A percentile compares a stretch with the other conserved stretches of the same genome.
These are phyloP conservation scores for Somion occarium DNA, from an alignment of 1,284 basidiomycete species.

Conservation along the genomic window DNA sequence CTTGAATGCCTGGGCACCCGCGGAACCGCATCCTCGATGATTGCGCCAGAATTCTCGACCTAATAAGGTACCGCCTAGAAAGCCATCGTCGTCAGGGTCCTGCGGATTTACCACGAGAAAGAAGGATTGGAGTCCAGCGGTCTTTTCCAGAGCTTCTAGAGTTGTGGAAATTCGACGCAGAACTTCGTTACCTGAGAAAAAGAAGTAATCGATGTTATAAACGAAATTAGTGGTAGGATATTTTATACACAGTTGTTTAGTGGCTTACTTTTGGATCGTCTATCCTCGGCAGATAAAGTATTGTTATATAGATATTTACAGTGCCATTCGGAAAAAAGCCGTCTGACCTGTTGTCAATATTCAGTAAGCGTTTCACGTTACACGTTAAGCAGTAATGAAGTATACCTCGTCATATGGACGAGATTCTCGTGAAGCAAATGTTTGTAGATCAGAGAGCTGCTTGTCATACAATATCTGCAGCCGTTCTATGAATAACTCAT, in stretches of 20 bases:
- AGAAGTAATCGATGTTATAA: background rate
- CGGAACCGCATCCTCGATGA: conserved; percentile 49
- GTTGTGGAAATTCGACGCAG: conserved; percentile 44
- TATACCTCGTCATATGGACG: conserved; percentile 56
- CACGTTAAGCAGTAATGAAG: conserved; percentile 6
- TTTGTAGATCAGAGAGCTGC: conserved; percentile 46
- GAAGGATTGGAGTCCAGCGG: conserved; percentile 53
- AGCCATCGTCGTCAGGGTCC: conserved; percentile 42
- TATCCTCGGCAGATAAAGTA: no score
- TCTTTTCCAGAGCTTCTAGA: conserved; percentile 44
- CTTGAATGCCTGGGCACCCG: conserved; percentile 53
- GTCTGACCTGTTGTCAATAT: background rate
- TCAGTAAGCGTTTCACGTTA: background rate
- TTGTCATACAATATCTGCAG: conserved; percentile 58
- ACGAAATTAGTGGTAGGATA: background rate
- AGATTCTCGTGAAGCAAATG: conserved; percentile 54
- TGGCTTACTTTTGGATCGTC: background rate
- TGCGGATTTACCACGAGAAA: conserved; percentile 53
- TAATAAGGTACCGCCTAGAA: conserved; percentile 53
- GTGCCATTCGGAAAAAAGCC: conserved; percentile 2
- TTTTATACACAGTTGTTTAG: background rate
- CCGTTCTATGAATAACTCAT: conserved; percentile 47
- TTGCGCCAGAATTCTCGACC: conserved; percentile 65
- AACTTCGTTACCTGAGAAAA: conserved; percentile 35
- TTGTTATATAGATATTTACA: no score